Conservation (phyloP, 2,329 filamentous ascomycete species). For the Pestalotiopsis sp. region DNA sequence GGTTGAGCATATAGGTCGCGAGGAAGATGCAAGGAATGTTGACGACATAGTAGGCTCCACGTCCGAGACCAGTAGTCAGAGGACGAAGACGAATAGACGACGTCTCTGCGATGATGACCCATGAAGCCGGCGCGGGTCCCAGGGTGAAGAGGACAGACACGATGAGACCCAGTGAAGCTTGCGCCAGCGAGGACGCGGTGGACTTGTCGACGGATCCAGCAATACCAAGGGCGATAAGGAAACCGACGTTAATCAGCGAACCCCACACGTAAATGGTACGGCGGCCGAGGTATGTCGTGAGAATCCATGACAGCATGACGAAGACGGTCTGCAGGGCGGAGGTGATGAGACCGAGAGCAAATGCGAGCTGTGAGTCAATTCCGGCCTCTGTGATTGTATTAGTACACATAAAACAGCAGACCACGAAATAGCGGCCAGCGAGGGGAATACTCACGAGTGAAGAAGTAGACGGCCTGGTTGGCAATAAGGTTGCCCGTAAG, state of each 20-base stretch:
- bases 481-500: conserved; percentile 65
- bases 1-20: conserved; percentile 62
- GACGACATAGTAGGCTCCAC: conserved; percentile 37
- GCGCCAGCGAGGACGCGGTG: conserved; percentile 48
- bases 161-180: conserved; percentile 65
- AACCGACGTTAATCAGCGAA: conserved; percentile 47
- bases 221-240: conserved; percentile 54
- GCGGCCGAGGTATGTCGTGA: conserved; percentile 51
- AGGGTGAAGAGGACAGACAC: conserved; percentile 66
- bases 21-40: conserved; percentile 64
- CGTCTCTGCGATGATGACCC: conserved; percentile 69
- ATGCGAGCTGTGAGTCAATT: conserved; percentile 31
- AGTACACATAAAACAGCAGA: conserved; percentile 40
- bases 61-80: conserved; percentile 14
- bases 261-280: conserved; percentile 52
- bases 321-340: conserved; percentile 59
- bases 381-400: conserved; percentile 54
- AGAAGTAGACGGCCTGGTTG: conserved; percentile 64
- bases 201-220: conserved; percentile 50
- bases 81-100: conserved; percentile 51
- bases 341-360: conserved; percentile 51
- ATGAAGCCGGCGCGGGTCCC: conserved; percentile 64
- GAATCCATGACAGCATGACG: conserved; percentile 62
- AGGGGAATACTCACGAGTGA: conserved; percentile 50
- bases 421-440: conserved; percentile 48